Evolutionary conservation across 2,329 filamentous ascomycete genomes (phyloP), one percentile per base, ranked within the genome.

Genomic region (Pseudogymnoascus sp.): DNA sequence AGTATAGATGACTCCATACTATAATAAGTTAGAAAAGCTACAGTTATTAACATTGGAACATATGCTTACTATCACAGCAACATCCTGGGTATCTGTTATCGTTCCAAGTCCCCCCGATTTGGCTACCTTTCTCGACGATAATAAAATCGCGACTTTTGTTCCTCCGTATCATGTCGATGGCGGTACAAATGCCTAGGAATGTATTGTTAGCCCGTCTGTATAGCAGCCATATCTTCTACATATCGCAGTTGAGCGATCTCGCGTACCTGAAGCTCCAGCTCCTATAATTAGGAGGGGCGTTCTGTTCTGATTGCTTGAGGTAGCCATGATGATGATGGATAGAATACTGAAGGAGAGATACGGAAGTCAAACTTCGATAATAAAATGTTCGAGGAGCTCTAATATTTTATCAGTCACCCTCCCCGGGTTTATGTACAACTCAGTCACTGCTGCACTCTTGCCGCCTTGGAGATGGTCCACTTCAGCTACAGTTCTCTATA

Each of bases 51-150:
- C 11, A 21, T 13, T 10, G 17, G 19, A 44, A 11, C 40, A 21
- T 13, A 44, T 44, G 10, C 10, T 38, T 69, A 78, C 77, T 73
- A 68, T 83, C 82, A 65, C 81, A 83, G 66, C 80, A 82, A 67
- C 79, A 82, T 6, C 79, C 83, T 2, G 81, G 83, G 67, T 83
- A 86, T 64, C 78, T 80, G 69, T 84, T 83, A 67, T 85, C 82
- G 59, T 74, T 74, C 80, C 79, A 83, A 7, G 80, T 83, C 3
- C 82, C 82, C 4, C 82, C 82, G 10, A 83, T 71, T 1, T 77
- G 77, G 15, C 77, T 77, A 26, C 77, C 78, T 71, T 83, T 83
- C 70, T 84, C 82, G 0, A 84, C 67, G 33, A 85, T 82, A 64
- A 84, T 75, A 68, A 85, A 83, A 67, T 84, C 83, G 37, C 76